Conservation (phyloP, 1,284 basidiomycete species). For the Mycena sp. region DNA sequence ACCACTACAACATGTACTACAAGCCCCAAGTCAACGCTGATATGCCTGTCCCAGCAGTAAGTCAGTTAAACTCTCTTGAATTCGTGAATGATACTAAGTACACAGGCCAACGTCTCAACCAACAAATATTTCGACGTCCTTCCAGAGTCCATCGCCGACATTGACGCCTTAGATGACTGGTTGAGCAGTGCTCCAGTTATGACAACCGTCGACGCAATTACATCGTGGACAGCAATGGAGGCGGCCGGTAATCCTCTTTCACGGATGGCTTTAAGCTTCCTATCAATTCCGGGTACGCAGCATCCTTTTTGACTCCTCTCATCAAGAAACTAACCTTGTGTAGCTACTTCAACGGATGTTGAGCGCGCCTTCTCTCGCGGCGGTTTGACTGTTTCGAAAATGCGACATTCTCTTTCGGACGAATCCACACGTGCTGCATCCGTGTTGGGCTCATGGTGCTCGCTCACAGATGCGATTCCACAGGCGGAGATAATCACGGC, state of each 20-base stretch:
- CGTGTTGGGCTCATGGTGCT: too few species aligned
- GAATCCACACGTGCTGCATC: too few species aligned
- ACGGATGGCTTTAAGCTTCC: constrained; percentile 10
- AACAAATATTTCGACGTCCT: constrained; percentile 10
- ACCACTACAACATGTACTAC: too few species aligned
- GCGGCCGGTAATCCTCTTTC: not conserved
- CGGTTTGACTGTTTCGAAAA: too few species aligned
- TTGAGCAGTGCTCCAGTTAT: not conserved
- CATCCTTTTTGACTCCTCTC: not conserved
- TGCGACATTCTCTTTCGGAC: too few species aligned
- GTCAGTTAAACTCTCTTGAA: not conserved
- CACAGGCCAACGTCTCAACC: too few species aligned
- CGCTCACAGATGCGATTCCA: too few species aligned
- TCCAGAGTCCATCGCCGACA: not conserved
- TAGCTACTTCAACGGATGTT: too few species aligned
- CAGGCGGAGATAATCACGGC: too few species aligned
- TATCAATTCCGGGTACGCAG: constrained; percentile 2
- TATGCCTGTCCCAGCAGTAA: not conserved
- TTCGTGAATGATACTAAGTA: not conserved
- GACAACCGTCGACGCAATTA: not conserved
- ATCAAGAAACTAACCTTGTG: too few species aligned
- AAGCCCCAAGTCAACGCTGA: not conserved
- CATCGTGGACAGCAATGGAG: constrained; percentile 1
- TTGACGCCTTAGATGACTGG: constrained; percentile 10
- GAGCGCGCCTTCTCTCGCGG: too few species aligned